Percentiles rank a stretch among this genome's conserved stretches.
Evolutionary conservation across 306 rosid species (phyloP).

Genomic region (Sophora flavescens): DNA sequence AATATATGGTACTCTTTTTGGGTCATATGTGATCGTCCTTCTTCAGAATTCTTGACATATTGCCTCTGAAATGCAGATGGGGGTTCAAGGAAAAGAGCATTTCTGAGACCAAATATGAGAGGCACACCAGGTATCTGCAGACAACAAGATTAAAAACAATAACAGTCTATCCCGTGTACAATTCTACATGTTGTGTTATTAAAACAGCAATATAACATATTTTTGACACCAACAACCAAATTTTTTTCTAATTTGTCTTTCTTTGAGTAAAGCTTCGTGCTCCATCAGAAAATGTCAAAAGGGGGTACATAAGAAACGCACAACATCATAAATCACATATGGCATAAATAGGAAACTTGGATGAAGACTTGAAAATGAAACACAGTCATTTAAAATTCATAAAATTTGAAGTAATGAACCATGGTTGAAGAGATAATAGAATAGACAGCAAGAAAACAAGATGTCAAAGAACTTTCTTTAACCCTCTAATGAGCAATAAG

Average conservation of each 20-base stretch:
- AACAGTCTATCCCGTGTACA: not conserved
- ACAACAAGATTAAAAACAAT: slow-evolving; percentile 33
- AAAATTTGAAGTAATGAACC: not conserved
- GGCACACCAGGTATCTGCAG: slow-evolving; percentile 89
- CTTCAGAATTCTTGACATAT: slow-evolving; percentile 68
- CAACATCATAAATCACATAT: not conserved
- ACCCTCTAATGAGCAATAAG: not conserved
- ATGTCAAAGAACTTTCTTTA: not conserved
- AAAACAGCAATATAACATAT: not conserved
- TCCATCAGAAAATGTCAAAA: slow-evolving; percentile 9
- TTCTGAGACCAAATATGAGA: slow-evolving; percentile 71
- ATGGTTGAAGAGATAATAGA: not conserved
- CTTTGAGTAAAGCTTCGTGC: not conserved
- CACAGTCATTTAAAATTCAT: not conserved
- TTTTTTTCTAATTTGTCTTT: not conserved
- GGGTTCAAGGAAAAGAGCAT: slow-evolving; percentile 73
- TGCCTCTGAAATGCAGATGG: slow-evolving; percentile 68
- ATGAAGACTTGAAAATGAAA: not conserved
- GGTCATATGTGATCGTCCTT: slow-evolving; percentile 67
- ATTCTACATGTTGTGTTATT: not conserved
- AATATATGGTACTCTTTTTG: slow-evolving; percentile 55
- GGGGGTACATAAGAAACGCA: not conserved
- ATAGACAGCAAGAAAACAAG: not conserved
- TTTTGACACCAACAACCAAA: slow-evolving; percentile 10
- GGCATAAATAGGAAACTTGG: not conserved